These are phyloP conservation scores for Viridothelium virens DNA, from an alignment of 495 filamentous ascomycete genomes.

Conservation along the genomic window DNA sequence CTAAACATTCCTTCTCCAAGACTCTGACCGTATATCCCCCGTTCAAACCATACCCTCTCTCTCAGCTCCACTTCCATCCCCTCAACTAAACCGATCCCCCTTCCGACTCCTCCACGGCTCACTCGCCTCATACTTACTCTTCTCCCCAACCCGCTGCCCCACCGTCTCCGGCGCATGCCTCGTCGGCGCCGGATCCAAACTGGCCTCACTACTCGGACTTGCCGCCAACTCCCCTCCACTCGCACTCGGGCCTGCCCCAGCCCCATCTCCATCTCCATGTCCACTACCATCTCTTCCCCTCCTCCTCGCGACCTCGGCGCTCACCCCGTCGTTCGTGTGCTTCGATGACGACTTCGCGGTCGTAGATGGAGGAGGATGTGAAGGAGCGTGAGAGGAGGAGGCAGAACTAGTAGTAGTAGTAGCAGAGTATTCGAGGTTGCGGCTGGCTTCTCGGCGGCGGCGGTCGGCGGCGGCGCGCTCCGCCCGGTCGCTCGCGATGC, in stretches of 20 bases:
- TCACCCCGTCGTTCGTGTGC: constrained; percentile 19
- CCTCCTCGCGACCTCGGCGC: constrained; percentile 17
- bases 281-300: constrained; percentile 14
- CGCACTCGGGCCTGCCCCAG: neutral
- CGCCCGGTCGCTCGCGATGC: constrained; percentile 81
- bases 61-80: neutral
- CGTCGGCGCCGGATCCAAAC: constrained; percentile 76
- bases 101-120: constrained; percentile 64
- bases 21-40: too few relatives aligned
- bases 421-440: constrained; percentile 20
- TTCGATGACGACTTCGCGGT: neutral
- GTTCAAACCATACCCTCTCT: neutral
- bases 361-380: neutral
- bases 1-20: too few relatives aligned
- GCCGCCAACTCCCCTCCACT: constrained; percentile 48
- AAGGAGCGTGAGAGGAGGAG: neutral
- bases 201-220: constrained; percentile 73
- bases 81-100: constrained; percentile 74
- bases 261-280: neutral
- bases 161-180: constrained; percentile 72
- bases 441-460: constrained; percentile 18
- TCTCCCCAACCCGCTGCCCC: constrained; percentile 59
- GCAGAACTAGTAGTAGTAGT: too few relatives aligned
- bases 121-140: constrained; percentile 82
- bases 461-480: constrained; percentile 57